Evolutionary conservation across 2,329 filamentous ascomycete species (phyloP).

Genomic region (Aspergillus sp.): DNA sequence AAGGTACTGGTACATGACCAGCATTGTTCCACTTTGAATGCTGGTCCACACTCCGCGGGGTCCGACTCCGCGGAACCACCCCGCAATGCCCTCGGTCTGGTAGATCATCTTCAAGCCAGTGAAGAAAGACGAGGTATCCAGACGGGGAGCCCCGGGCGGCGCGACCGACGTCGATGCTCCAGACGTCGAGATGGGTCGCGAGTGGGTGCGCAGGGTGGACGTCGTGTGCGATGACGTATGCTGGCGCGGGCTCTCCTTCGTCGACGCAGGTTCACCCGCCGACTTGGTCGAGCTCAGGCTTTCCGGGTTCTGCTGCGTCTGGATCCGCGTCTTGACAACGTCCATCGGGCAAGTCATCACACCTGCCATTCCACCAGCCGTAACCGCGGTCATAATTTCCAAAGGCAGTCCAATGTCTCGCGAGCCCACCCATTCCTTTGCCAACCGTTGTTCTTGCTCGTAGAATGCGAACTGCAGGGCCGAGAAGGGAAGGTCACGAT

Average conservation of each 20-base stretch:
- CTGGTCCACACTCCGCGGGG: conserved; percentile 95
- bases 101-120: conserved; percentile 86
- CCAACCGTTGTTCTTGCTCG: conserved; percentile 85
- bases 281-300: conserved; percentile 30
- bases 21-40: conserved; percentile 94
- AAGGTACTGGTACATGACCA: conserved; percentile 90
- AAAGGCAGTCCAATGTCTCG: conserved; percentile 81
- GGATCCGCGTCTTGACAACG: conserved; percentile 94
- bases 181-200: conserved; percentile 81
- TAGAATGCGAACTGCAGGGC: conserved; percentile 98
- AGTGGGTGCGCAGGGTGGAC: conserved; percentile 52
- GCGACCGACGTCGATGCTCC: conserved; percentile 82
- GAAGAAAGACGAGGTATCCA: conserved; percentile 87
- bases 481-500: conserved; percentile 91
- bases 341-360: conserved; percentile 94
- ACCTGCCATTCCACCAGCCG: conserved; percentile 87
- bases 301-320: conserved; percentile 77
- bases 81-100: conserved; percentile 79
- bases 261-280: conserved; percentile 25
- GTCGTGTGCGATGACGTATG: conserved; percentile 26
- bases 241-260: conserved; percentile 33
- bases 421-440: conserved; percentile 74
- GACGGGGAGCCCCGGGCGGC: conserved; percentile 72
- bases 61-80: conserved; percentile 93
- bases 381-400: conserved; percentile 85